Evolutionary conservation across 495 filamentous ascomycete genomes (phyloP).

Genomic region (Penicillium salamii): DNA sequence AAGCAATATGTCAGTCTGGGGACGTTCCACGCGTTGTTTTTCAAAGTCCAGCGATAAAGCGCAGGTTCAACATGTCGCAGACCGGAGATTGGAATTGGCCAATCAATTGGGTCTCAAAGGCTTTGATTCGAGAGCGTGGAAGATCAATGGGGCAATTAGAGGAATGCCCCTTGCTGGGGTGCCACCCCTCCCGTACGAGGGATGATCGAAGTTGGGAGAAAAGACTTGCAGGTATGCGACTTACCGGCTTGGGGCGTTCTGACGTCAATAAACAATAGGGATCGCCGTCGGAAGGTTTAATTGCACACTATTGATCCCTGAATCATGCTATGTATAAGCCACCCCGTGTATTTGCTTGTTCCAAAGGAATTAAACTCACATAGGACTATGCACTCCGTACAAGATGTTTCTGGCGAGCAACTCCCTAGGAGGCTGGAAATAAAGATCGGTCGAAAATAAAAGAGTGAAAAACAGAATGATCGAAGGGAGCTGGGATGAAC

Average conservation of each 20-base stretch:
- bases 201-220: constrained; percentile 2
- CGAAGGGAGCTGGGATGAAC: constrained; percentile 4
- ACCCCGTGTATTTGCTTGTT: neutral
- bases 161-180: constrained; percentile 24
- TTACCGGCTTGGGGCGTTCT: constrained; percentile 23
- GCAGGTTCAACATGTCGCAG: constrained; percentile 6
- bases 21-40: constrained; percentile 2
- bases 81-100: constrained; percentile 10
- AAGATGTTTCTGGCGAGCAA: neutral
- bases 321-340: neutral
- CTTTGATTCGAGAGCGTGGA: constrained; percentile 12
- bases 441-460: too few species aligned
- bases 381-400: neutral
- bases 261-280: constrained; percentile 23
- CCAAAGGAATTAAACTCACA: neutral
- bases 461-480: constrained; percentile 6
- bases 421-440: too few species aligned
- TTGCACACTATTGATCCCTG: neutral
- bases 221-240: constrained; percentile 14
- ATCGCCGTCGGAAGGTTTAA: constrained; percentile 3
- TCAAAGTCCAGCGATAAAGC: constrained; percentile 2
- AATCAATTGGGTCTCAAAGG: constrained; percentile 12
- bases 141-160: constrained; percentile 15
- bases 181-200: constrained; percentile 8
- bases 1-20: constrained; percentile 16